Percentiles rank a stretch among this genome's conserved stretches.
These are phyloP conservation scores for Aspergillus sp. DNA, from an alignment of 2,329 filamentous ascomycete species.

Conservation along the genomic window DNA sequence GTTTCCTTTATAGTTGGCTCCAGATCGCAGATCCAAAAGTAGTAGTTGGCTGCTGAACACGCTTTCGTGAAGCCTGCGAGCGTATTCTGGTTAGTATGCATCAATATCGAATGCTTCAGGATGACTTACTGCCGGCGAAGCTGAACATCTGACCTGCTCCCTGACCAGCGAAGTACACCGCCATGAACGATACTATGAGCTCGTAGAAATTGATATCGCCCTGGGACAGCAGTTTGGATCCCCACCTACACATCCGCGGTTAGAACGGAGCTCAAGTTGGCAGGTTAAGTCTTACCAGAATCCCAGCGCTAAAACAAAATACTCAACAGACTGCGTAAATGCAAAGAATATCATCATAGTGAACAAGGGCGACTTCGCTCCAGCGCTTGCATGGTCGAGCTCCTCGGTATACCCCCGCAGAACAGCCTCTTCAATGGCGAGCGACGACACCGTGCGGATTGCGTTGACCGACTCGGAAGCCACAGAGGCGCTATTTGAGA, in stretches of 20 bases:
- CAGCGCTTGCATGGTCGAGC: slow-evolving; percentile 48
- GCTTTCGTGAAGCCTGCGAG: too few relatives aligned
- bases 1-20: too few relatives aligned
- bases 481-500: slow-evolving; percentile 55
- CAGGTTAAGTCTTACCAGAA: slow-evolving; percentile 40
- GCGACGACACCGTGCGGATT: slow-evolving; percentile 60
- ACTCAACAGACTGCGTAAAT: slow-evolving; percentile 56
- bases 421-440: slow-evolving; percentile 61
- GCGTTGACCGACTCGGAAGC: slow-evolving; percentile 67
- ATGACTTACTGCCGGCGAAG: slow-evolving; percentile 51
- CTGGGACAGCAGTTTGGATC: too few relatives aligned
- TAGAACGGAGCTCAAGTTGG: neutral
- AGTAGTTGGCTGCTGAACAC: too few relatives aligned
- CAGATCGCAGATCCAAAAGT: slow-evolving; percentile 18
- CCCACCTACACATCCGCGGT: too few relatives aligned
- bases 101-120: too few relatives aligned
- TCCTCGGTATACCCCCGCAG: slow-evolving; percentile 51
- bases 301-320: slow-evolving; percentile 53
- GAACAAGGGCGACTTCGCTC: slow-evolving; percentile 53
- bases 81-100: too few relatives aligned
- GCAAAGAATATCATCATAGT: slow-evolving; percentile 58
- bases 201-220: too few relatives aligned
- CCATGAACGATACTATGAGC: neutral
- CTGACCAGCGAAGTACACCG: slow-evolving; percentile 47
- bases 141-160: slow-evolving; percentile 58